These are phyloP conservation scores for Aureobasidium sp. DNA, from an alignment of 2,329 filamentous ascomycete genomes.

Conservation along the genomic window DNA sequence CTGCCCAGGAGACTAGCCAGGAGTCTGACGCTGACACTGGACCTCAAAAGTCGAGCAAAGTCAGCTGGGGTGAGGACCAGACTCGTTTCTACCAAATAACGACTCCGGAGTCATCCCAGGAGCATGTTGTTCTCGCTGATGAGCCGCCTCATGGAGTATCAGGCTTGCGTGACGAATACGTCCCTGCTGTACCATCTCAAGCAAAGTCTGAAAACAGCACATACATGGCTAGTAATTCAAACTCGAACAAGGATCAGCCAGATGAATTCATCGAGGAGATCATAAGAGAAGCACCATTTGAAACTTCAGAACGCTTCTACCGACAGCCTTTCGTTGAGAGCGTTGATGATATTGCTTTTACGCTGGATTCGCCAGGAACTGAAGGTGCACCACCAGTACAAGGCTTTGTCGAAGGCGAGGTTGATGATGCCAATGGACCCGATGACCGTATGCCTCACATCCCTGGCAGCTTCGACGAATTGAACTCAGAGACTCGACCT, in stretches of 20 bases:
- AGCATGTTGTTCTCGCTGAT: constrained; percentile 28
- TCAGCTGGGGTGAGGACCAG: constrained; percentile 43
- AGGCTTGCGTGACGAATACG: neutral
- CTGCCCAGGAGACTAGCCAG: neutral
- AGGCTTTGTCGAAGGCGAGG: constrained; percentile 38
- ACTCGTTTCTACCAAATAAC: constrained; percentile 41
- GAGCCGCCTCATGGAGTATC: neutral
- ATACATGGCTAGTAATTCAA: constrained; percentile 20
- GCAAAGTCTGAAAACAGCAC: constrained; percentile 8
- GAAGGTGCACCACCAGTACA: constrained; percentile 27
- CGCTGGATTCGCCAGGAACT: constrained; percentile 26
- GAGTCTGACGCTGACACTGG: constrained; percentile 17
- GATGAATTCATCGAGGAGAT: constrained; percentile 19
- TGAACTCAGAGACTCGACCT: constrained; percentile 22
- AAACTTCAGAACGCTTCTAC: constrained; percentile 22
- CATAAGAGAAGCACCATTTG: neutral
- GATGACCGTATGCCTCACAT: constrained; percentile 46
- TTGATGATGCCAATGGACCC: constrained; percentile 51
- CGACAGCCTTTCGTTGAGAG: constrained; percentile 37
- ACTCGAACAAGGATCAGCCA: constrained; percentile 16
- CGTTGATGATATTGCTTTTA: constrained; percentile 33
- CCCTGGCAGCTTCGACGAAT: constrained; percentile 53
- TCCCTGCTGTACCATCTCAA: too few species aligned
- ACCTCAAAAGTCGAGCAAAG: constrained; percentile 22
- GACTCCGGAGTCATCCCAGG: constrained; percentile 38